phyloP scores from a whole-genome alignment of 1,139 yeast species.

The Taphrina pruni region DNA sequence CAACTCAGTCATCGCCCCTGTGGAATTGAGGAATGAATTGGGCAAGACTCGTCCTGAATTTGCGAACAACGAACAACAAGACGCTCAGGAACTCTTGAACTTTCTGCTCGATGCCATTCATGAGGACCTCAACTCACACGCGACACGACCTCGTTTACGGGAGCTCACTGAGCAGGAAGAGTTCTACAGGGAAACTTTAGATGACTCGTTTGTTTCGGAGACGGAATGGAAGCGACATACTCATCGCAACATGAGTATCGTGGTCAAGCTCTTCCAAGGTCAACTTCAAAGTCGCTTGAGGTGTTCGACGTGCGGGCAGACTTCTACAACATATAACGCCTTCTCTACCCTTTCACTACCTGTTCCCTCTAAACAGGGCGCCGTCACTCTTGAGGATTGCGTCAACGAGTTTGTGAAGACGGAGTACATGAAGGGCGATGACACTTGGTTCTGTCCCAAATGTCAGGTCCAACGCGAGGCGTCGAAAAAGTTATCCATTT shows the following conservation, averaged over 20 bases:
- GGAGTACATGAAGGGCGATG: slow-evolving; percentile 76
- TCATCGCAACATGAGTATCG: slow-evolving; percentile 79
- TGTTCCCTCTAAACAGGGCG: slow-evolving; percentile 57
- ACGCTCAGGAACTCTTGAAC: slow-evolving; percentile 87
- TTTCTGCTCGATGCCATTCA: slow-evolving; percentile 84
- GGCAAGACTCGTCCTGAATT: slow-evolving; percentile 76
- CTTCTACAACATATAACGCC: slow-evolving; percentile 87
- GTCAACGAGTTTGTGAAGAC: slow-evolving; percentile 69
- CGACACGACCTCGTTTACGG: slow-evolving; percentile 60
- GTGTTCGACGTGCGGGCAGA: slow-evolving; percentile 74
- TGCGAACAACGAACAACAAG: slow-evolving; percentile 84
- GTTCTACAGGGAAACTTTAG: slow-evolving; percentile 70
- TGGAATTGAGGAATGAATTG: slow-evolving; percentile 55
- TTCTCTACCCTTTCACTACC: slow-evolving; percentile 79
- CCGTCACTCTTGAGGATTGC: slow-evolving; percentile 64
- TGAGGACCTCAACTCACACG: slow-evolving; percentile 81
- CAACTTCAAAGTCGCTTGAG: slow-evolving; percentile 81
- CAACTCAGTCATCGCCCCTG: slow-evolving; percentile 61
- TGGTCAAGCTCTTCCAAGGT: slow-evolving; percentile 88
- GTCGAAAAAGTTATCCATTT: slow-evolving; percentile 69
- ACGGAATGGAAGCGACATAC: slow-evolving; percentile 94
- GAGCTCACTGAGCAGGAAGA: slow-evolving; percentile 78
- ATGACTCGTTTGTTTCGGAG: slow-evolving; percentile 83
- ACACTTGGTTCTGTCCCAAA: slow-evolving; percentile 87
- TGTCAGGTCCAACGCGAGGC: slow-evolving; percentile 74